Evolutionary conservation across 75 land plant species (phyloP).

Genomic region (Pinus albicaulis): DNA sequence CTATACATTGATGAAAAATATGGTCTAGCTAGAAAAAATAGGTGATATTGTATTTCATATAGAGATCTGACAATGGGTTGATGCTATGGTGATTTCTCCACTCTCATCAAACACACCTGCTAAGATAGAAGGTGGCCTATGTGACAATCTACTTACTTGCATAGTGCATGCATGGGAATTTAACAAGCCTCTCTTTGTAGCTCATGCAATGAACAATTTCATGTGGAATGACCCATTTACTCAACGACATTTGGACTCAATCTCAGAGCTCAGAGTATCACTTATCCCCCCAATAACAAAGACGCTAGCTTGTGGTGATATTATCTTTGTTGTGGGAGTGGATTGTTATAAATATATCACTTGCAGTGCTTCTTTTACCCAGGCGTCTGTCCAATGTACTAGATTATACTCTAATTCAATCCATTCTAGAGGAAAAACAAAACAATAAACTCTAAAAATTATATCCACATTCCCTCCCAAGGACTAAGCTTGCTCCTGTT

Average conservation of each 20-base stretch:
- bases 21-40: slow-evolving; percentile 52
- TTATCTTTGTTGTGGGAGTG: too few relatives aligned
- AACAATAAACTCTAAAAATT: too few relatives aligned
- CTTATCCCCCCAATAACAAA: slow-evolving; percentile 43
- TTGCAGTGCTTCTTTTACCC: too few relatives aligned
- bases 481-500: too few relatives aligned
- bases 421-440: too few relatives aligned
- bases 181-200: slow-evolving; percentile 45
- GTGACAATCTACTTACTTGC: slow-evolving; percentile 53
- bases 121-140: slow-evolving; percentile 47
- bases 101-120: slow-evolving; percentile 54
- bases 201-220: slow-evolving; percentile 56
- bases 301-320: slow-evolving; percentile 48
- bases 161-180: slow-evolving; percentile 51
- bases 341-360: too few relatives aligned
- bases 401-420: too few relatives aligned
- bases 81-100: slow-evolving; percentile 49
- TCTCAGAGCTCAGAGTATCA: slow-evolving; percentile 31
- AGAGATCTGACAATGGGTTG: slow-evolving; percentile 49
- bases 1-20: slow-evolving; percentile 47
- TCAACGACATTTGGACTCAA: slow-evolving; percentile 15
- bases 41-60: slow-evolving; percentile 50
- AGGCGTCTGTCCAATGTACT: too few relatives aligned
- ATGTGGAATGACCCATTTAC: slow-evolving; percentile 55
- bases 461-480: too few relatives aligned